Evolutionary conservation across 345 rosid genomes (phyloP), one percentile per base, ranked within the genome.

Genomic region (Salix exigua): DNA sequence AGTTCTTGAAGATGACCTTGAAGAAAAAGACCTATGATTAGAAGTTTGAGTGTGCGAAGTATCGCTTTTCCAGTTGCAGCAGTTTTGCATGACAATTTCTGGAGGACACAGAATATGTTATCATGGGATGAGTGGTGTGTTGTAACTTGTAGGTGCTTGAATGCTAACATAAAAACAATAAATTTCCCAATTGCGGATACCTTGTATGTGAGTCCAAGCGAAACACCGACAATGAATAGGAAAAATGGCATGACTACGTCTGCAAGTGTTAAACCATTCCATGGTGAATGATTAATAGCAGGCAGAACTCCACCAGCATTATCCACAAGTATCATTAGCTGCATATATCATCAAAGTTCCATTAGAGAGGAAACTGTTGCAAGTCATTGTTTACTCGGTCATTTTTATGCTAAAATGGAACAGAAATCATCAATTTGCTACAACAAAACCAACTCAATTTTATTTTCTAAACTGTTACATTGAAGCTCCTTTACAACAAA

Each of bases 241-340:
- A 94, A 92, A 86, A 92, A 92, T 35, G 98, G 97, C 97, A 94
- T 92, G 72, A 94, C 97, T 37, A 89, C 87, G 88, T 94, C 98
- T 16, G 98, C 98, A 61, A 94, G 83, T 19, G 96, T 91, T 68
- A 94, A 44, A 53, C 98, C 96, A 80, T 92, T 80, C 98, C 98
- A 94, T 44, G 98, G 94, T 18, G 98, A 91, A 87, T 94, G 97
- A 72, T 92, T 92, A 77, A 94, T 88, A 26, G 91, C 83, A 66
- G 96, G 94, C 71, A 91, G n/a, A 55, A 91, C 17, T 76, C 94
- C 94, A 78, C 98, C 98, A 66, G 75, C 92, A 77, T 92, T 87
- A 78, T 94, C 97, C 74, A 92, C 98, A 17, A 94, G 78, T 73
- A 94, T 91, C 98, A 94, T 94, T 68, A 94, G 92, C 97, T 94